These are phyloP conservation scores for Hypsizygus marmoreus DNA, from an alignment of 768 basidiomycete species.

Conservation along the genomic window DNA sequence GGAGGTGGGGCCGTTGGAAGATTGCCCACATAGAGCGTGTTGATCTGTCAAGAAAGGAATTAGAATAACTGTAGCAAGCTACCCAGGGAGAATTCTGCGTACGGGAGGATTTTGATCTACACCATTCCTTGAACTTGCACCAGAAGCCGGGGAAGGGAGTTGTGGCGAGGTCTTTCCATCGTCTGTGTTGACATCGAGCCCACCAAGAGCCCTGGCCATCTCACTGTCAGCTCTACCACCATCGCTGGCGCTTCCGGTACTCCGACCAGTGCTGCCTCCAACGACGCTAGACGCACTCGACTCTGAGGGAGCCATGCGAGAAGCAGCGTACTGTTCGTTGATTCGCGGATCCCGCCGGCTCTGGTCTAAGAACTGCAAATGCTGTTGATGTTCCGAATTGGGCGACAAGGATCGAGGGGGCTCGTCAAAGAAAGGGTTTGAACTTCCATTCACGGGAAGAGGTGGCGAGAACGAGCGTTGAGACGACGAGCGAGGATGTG, in stretches of 20 bases:
- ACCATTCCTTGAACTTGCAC: conserved; percentile 50
- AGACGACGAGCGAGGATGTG: conserved; percentile 25
- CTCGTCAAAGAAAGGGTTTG: conserved; percentile 3
- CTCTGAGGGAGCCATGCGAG: conserved; percentile 21
- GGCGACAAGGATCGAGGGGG: conserved; percentile 19
- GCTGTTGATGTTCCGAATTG: conserved; percentile 10
- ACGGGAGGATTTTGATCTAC: conserved; percentile 95
- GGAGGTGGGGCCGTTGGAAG: conserved; percentile 81
- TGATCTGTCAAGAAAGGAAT: conserved; percentile 57
- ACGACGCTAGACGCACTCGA: conserved; percentile 35
- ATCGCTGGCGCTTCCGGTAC: conserved; percentile 8
- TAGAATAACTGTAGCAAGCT: background rate
- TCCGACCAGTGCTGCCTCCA: conserved; percentile 21
- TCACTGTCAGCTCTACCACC: conserved; percentile 27
- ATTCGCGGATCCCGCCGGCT: conserved; percentile 15
- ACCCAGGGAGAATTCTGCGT: conserved; percentile 28
- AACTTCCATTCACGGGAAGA: conserved; percentile 6
- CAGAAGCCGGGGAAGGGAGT: conserved; percentile 74
- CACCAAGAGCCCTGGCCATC: conserved; percentile 42
- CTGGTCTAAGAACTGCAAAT: conserved; percentile 16
- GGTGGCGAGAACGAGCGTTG: conserved; percentile 39
- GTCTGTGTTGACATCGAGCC: conserved; percentile 54
- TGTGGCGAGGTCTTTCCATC: conserved; percentile 68
- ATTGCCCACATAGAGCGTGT: conserved; percentile 99
- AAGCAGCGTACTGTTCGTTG: conserved; percentile 6